Conservation (phyloP, 495 filamentous ascomycete species). For the Penicillium goetzii region DNA sequence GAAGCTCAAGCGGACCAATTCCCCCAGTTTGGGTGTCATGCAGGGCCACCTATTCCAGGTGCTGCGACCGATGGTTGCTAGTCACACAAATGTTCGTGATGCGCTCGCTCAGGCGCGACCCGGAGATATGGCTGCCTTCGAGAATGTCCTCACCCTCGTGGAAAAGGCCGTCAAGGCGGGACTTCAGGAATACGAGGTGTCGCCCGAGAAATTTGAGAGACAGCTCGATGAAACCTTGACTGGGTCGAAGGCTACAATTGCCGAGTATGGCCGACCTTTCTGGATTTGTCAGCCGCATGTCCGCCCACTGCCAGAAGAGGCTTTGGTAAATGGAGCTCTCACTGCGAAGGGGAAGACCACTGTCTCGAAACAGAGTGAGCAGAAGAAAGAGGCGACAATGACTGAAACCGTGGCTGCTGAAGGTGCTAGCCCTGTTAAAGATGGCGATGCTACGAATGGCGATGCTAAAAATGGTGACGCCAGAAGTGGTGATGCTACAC, state of each 20-base stretch:
- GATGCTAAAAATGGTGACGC: conserved; percentile 14
- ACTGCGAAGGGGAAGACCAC: conserved; percentile 63
- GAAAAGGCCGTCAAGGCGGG: conserved; percentile 74
- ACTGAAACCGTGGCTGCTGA: conserved; percentile 22
- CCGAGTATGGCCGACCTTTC: conserved; percentile 75
- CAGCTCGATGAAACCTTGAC: conserved; percentile 41
- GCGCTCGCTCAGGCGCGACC: conserved; percentile 67
- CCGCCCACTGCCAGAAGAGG: conserved; percentile 86
- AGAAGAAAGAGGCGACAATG: conserved; percentile 22
- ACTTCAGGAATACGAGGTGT: conserved; percentile 69
- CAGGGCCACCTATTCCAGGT: conserved; percentile 94
- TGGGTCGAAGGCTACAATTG: conserved; percentile 68
- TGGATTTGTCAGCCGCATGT: conserved; percentile 95
- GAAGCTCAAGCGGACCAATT: conserved; percentile 52
- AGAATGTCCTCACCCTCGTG: conserved; percentile 66
- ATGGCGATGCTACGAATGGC: conserved; percentile 1
- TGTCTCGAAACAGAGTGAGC: conserved; percentile 19
- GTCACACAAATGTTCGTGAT: conserved; percentile 80
- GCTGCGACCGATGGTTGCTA: conserved; percentile 75
- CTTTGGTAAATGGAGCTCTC: conserved; percentile 77
- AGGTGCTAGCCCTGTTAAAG: conserved; percentile 12
- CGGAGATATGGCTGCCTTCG: conserved; percentile 71
- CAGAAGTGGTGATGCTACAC: conserved; percentile 10
- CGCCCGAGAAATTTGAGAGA: conserved; percentile 57
- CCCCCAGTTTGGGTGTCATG: conserved; percentile 79